Evolutionary conservation across 129 eudicot species (phyloP).

Genomic region (Erigeron canadensis): DNA sequence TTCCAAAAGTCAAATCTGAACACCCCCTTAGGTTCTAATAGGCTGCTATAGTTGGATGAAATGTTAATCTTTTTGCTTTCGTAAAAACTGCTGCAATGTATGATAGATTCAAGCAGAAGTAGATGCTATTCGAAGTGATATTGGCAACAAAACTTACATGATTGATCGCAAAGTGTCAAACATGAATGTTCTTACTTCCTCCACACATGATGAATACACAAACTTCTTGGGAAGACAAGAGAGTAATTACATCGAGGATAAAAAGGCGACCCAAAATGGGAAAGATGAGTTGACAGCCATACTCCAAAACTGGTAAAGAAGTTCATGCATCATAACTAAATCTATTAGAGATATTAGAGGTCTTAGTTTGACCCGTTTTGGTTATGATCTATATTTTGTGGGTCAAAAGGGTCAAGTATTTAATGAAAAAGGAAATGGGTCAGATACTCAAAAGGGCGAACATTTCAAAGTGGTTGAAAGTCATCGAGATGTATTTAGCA

Average conservation of each 20-base stretch:
- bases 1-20: too few species aligned
- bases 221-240: conserved; percentile 39
- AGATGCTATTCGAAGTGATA: conserved; percentile 39
- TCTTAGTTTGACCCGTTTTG: neutral
- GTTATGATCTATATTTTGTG: neutral
- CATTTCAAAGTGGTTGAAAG: neutral
- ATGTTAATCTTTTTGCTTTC: neutral
- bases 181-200: conserved; percentile 36
- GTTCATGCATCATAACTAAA: neutral
- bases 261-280: conserved; percentile 32
- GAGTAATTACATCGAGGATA: conserved; percentile 49
- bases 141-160: conserved; percentile 36
- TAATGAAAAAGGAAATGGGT: neutral
- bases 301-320: conserved; percentile 44
- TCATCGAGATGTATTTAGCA: neutral
- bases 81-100: neutral
- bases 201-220: conserved; percentile 46
- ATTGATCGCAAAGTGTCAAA: conserved; percentile 40
- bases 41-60: neutral
- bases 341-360: neutral
- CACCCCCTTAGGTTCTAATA: neutral
- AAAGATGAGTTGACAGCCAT: conserved; percentile 34
- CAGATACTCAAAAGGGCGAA: neutral
- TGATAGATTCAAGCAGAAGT: conserved; percentile 59
- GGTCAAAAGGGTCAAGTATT: neutral